A percentile compares a stretch with the other conserved stretches of the same genome.
phyloP scores from a whole-genome alignment of 2,329 filamentous ascomycete species.

The Proliferodiscus dingleyae region DNA sequence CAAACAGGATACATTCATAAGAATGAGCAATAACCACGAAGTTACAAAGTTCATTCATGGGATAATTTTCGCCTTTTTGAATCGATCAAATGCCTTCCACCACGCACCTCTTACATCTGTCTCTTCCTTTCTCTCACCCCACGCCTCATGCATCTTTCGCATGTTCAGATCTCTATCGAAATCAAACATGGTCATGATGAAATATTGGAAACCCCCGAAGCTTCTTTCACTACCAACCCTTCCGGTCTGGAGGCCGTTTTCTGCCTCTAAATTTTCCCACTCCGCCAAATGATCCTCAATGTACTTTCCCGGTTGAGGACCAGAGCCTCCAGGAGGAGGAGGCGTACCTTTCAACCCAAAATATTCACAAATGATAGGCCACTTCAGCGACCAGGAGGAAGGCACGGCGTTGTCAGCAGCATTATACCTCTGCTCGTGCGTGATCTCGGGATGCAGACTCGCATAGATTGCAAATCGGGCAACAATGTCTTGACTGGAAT shows the following conservation, averaged over 20 bases:
- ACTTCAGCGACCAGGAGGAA: conserved; percentile 38
- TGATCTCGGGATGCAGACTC: conserved; percentile 37
- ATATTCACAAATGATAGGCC: conserved; percentile 42
- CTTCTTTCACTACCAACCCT: conserved; percentile 35
- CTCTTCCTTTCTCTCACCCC: neutral
- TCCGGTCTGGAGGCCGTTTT: conserved; percentile 35
- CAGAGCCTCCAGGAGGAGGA: conserved; percentile 29
- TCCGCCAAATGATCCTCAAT: conserved; percentile 30
- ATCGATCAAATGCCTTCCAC: neutral
- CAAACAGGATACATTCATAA: too few relatives aligned
- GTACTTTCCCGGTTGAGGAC: conserved; percentile 32
- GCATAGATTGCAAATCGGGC: conserved; percentile 39
- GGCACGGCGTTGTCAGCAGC: conserved; percentile 36
- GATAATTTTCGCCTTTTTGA: neutral
- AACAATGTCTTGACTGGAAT: conserved; percentile 34
- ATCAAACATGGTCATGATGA: conserved; percentile 41
- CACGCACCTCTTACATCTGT: neutral
- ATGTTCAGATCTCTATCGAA: conserved; percentile 41
- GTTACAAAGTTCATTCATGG: too few relatives aligned
- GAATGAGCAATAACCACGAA: too few relatives aligned
- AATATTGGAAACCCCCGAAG: conserved; percentile 38
- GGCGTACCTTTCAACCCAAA: conserved; percentile 40
- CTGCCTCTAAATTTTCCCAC: conserved; percentile 33
- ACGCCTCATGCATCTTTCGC: too few relatives aligned
- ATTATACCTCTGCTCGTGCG: conserved; percentile 37